Evolutionary conservation across 2,329 filamentous ascomycete species (phyloP), one percentile per base, ranked within the genome.

Genomic region (Atkinsonella texensis): DNA sequence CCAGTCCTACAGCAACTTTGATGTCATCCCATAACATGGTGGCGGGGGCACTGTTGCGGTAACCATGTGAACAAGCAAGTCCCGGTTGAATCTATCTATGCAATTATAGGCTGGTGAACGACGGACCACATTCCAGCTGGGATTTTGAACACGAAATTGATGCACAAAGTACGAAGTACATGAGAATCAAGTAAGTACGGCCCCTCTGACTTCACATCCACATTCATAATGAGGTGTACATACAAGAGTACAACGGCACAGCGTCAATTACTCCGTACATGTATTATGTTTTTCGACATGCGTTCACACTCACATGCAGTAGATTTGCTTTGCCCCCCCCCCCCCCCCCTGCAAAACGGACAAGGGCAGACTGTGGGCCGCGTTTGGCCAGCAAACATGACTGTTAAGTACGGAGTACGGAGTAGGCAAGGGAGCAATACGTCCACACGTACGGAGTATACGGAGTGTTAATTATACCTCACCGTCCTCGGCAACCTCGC

Each of bases 331-430:
- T 28, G 40, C 18, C 23, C 20, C 10, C 18, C 41, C 31, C 20
- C 39, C 18, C 23, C 20, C 10, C 18, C 41, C 31, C 20, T 46
- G 49, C 33, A 40, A 39, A 17, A 46, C 33, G 20, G 33, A 17
- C 49, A 50, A 46, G 42, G 33, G 49, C 49, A 46, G 33, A 23
- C 18, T 23, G 20, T 50, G 49, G 49, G 42, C n/a, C 49, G 38
- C 18, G n/a, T 38, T 35, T 49, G 40, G 39, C 40, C 48, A 33
- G 48, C 13, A n/a, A 42, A 41, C 47, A 43, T 20, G 28, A 28
- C 7, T 28, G 31, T 8, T 8, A 28, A 8, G 28, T 28, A 28
- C 20, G 20, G 20, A 8, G 28, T 28, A 28, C 20, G 20, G 20
- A 23, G 20, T 23, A 4, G 20, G 20, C 20, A 23, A 23, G 2